Evolutionary conservation across 2,329 filamentous ascomycete species (phyloP), one percentile per base, ranked within the genome.

Genomic region (Claviceps digitariae): DNA sequence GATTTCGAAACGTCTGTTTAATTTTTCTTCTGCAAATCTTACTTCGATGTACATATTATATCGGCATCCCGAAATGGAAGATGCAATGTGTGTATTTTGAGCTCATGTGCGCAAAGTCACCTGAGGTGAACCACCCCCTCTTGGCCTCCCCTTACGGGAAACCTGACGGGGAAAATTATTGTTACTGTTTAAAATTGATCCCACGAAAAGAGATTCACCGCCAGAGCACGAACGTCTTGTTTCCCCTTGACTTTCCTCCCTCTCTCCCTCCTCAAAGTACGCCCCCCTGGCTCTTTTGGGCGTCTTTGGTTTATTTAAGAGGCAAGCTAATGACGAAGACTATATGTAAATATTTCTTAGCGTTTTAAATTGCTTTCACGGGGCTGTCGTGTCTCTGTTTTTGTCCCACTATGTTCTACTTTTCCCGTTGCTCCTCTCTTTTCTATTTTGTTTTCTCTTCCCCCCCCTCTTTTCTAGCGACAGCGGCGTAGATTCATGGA

Each of bases 11-110:
- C 23, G n/a, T 13, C 27, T 29, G 15, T n/a, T 31, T 29, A 47
- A 29, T 29, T 47, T 31, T 25, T 46, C 17, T 45, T 27, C 27
- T 46, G 13, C 25, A 21, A 47, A 20, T 45, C 38, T 27, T 53
- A 17, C 43, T 53, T 45, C 41, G 10, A 47, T 53, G 54, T 55
- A 55, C 36, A 53, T 55, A 55, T 53, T 53, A 20, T 44, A 20
- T 41, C 13, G 40, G 40, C 44, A 36, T 48, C 48, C 44, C 51
- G 29, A 38, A n/a, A 25, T 29, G 15, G 36, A 47, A 10, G 44
- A 53, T 55, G 44, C 48, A 23, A 23, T 25, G 31, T 45, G 48
- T 50, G 29, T 55, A 54, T 51, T 7, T 7, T 47, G 34, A 50
- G n/a, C 34, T 40, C 15, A 21, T 38, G 15, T 20, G 48, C 17